These are phyloP conservation scores for Amanita molliuscula DNA, from an alignment of 768 basidiomycete genomes.

Conservation along the genomic window DNA sequence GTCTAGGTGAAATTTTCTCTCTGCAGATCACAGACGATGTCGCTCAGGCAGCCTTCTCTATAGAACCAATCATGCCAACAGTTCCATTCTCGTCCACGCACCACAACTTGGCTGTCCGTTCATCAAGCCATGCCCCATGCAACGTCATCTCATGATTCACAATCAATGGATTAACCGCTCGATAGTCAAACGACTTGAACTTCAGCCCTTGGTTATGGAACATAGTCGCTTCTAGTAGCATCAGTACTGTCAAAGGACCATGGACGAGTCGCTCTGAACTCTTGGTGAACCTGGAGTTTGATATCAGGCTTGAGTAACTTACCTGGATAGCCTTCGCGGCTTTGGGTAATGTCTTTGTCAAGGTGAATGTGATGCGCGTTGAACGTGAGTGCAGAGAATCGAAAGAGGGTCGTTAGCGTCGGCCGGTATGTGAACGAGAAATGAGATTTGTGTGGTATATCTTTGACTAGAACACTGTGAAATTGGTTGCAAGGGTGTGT, in stretches of 20 bases:
- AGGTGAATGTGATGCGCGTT: slow-evolving; percentile 82
- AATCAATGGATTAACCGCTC: slow-evolving; percentile 55
- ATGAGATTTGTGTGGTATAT: slow-evolving; percentile 34
- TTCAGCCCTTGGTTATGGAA: slow-evolving; percentile 37
- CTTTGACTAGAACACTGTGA: slow-evolving; percentile 8
- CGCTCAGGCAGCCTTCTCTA: slow-evolving; percentile 13
- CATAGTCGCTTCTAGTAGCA: slow-evolving; percentile 56
- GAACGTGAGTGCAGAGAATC: slow-evolving; percentile 80
- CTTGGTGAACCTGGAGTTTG: background rate
- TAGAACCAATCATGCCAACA: slow-evolving; percentile 59
- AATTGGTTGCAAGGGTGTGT: slow-evolving; percentile 13
- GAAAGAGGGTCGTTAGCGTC: slow-evolving; percentile 64
- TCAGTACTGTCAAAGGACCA: slow-evolving; percentile 71
- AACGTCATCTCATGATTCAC: slow-evolving; percentile 41
- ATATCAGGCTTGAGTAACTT: slow-evolving; percentile 10
- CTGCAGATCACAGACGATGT: no score
- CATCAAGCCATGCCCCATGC: slow-evolving; percentile 32
- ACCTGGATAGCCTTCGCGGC: slow-evolving; percentile 67
- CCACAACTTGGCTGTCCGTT: slow-evolving; percentile 38
- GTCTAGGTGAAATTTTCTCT: slow-evolving; percentile 5
- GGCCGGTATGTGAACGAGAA: slow-evolving; percentile 63
- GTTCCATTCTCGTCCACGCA: slow-evolving; percentile 42
- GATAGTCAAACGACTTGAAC: slow-evolving; percentile 52
- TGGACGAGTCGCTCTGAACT: slow-evolving; percentile 70
- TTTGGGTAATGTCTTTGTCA: slow-evolving; percentile 61